Percentiles rank a stretch among this genome's conserved stretches.
Conservation (phyloP, 306 rosid species). For the Potentilla sterilis region DNA sequence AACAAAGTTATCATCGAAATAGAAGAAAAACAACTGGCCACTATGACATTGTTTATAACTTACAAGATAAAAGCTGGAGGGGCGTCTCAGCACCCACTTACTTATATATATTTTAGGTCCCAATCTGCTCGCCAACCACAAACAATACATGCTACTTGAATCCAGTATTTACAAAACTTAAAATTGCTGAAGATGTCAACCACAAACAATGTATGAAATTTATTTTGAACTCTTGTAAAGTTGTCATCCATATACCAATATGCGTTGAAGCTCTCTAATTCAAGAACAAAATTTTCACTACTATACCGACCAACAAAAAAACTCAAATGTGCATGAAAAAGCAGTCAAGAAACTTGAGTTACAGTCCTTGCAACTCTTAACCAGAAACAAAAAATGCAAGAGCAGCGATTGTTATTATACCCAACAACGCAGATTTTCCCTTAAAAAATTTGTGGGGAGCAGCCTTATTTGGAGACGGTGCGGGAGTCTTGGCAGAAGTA, state of each 20-base stretch:
- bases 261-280: not conserved
- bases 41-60: no score
- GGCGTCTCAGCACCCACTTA: no score
- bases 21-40: no score
- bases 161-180: no score
- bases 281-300: not conserved
- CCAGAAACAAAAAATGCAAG: constrained; percentile 28
- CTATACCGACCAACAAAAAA: not conserved
- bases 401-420: constrained; percentile 33
- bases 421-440: constrained; percentile 28
- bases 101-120: no score
- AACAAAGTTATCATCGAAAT: no score
- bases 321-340: not conserved
- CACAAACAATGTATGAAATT: not conserved
- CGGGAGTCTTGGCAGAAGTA: constrained; percentile 32
- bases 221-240: not conserved
- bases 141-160: no score
- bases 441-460: constrained; percentile 25
- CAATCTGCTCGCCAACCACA: no score
- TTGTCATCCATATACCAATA: not conserved
- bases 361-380: constrained; percentile 5
- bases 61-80: no score
- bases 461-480: constrained; percentile 48
- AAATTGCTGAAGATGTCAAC: no score
- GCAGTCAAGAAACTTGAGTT: not conserved